Base-by-base conservation (phyloP, 139 green algal genomes). In the Nannochloris sp. region DNA sequence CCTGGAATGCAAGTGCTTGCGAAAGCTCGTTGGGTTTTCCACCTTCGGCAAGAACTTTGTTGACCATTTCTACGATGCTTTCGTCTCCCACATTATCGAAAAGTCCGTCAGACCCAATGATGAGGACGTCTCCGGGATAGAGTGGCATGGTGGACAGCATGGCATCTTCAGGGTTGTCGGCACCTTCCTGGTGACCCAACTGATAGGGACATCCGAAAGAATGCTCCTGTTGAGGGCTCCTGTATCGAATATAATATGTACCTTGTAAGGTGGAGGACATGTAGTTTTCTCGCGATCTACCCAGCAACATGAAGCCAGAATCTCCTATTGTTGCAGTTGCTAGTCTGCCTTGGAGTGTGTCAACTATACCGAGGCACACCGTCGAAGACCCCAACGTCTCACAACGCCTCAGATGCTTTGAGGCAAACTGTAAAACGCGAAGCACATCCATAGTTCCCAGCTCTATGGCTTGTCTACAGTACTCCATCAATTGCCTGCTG, bases 151-250 rank as follows among this genome's bases (percentile, higher is more conserved):
- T 82, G 14, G 75, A 79, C 3, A 94, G 72, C 77, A 95, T 89
- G 17, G 86, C 86, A 46, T 93, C 86, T 20, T 88, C 72, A 4
- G 83, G 63, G 31, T 44, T 49, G 70, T 85, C 72, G 0, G 78
- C 71, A 8, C 62, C 49, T 10, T 73, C 51, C 37, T 81, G 73
- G 66, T 83, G 59, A 13, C 89, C 89, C 8, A 96, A 71, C 72
- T 96, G 90, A 74, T 90, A 96, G 10, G 91, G 91, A 63, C 77
- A 74, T 16, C 91, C 91, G 65, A 97, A 97, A 28, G 86, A 72
- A 65, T 96, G 89, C 76, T 97, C 91, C 69, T 95, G 87, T 73
- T 95, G 90, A 13, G 87, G 82, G 4, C 70, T 85, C 2, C 76
- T 79, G 65, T 87, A 95, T 67, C 82, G 81, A 8, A 93, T 28